A percentile compares a stretch with the other conserved stretches of the same genome.
Conservation (phyloP, 805 yeast species). For the Pichia manshurica region DNA sequence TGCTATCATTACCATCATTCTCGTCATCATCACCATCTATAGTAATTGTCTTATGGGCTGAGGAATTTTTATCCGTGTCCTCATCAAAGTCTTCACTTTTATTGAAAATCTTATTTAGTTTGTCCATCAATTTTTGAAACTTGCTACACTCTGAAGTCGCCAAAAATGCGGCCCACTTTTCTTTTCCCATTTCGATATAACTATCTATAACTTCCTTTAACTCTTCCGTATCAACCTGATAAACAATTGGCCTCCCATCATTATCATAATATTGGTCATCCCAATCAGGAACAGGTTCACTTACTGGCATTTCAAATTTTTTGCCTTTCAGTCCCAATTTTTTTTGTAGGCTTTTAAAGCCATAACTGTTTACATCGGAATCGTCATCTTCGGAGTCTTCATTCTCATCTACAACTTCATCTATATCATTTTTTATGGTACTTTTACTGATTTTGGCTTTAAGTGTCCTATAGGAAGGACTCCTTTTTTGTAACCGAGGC, state of each 20-base stretch:
- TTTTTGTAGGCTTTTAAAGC: slow-evolving; percentile 4
- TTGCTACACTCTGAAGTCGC: slow-evolving; percentile 25
- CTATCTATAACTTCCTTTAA: slow-evolving; percentile 18
- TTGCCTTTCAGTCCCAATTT: background rate
- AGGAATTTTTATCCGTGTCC: background rate
- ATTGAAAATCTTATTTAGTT: slow-evolving; percentile 9
- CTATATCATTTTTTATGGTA: background rate
- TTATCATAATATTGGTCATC: slow-evolving; percentile 20
- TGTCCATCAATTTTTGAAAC: slow-evolving; percentile 21
- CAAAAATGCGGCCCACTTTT: slow-evolving; percentile 25
- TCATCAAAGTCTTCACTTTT: slow-evolving; percentile 9
- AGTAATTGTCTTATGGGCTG: background rate
- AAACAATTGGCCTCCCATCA: slow-evolving; percentile 18
- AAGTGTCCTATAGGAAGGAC: background rate
- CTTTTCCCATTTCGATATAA: slow-evolving; percentile 23
- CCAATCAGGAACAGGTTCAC: slow-evolving; percentile 20
- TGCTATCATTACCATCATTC: no score
- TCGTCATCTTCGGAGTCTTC: slow-evolving; percentile 1
- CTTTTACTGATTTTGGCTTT: background rate
- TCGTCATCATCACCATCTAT: no score
- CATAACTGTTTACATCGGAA: background rate
- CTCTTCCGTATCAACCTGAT: slow-evolving; percentile 24
- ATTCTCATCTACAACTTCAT: slow-evolving; percentile 9
- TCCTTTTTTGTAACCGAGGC: background rate
- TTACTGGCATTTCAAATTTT: slow-evolving; percentile 22